Evolutionary conservation across 352 stramenopile genomes (phyloP), one percentile per base, ranked within the genome.

Genomic region (Aphanomyces invadans): DNA sequence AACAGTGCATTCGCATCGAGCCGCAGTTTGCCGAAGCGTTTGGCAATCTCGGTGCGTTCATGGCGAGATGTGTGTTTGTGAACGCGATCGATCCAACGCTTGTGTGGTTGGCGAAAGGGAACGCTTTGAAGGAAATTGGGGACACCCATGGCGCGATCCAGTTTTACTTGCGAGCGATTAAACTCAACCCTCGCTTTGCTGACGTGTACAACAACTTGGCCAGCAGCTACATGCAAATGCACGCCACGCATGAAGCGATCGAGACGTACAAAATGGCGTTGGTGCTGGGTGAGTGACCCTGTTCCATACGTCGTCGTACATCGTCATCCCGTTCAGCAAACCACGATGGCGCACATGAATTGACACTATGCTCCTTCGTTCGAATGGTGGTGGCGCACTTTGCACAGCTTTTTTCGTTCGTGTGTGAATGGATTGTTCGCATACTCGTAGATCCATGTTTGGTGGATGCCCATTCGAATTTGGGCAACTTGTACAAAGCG

Each of bases 231-330:
- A 95, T 98, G 89, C 86, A 97, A 66, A 70, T 97, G 23, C 92
- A 90, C 0, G 88, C 93, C 62, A 87, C 70, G 17, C 73, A 83
- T 48, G 87, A 98, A 60, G 92, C 92, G 11, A 87, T 97, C 21
- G 86, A 97, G 71, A 97, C 89, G 51, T 98, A 97, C 81, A 89
- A 97, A 71, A 96, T 97, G 86, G 92, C 90, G 44, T 74, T 98
- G 1, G 76, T 96, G 54, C 72, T 95, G 3, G 77, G 95, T 52
- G 90, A 89, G 46, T 78, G n/a, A n/a, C n/a, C n/a, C n/a, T n/a
- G n/a, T n/a, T n/a, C n/a, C n/a, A n/a, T n/a, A n/a, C n/a, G n/a
- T n/a, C n/a, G n/a, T n/a, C n/a, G n/a, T n/a, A n/a, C n/a, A n/a
- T n/a, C n/a, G n/a, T n/a, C n/a, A n/a, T n/a, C n/a, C n/a, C n/a